Conservation (phyloP, 768 basidiomycete species). For the Lactifluus volemus region DNA sequence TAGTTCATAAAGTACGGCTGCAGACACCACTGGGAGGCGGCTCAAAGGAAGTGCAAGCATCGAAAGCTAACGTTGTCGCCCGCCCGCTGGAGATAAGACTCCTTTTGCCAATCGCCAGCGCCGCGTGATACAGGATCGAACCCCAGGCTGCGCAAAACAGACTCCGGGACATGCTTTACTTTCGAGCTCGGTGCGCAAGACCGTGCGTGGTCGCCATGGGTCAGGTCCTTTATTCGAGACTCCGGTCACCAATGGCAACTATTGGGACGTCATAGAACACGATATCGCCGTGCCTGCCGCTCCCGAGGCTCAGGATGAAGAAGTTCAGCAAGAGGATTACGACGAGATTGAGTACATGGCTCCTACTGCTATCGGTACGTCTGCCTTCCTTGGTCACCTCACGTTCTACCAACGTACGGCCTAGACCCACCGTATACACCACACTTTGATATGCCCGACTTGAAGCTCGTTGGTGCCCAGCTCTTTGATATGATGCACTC, state of each 20-base stretch:
- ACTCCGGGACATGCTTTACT: conserved; percentile 37
- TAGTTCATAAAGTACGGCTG: conserved; percentile 31
- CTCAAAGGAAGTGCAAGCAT: conserved; percentile 9
- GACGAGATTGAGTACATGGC: neutral
- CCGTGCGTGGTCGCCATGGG: conserved; percentile 46
- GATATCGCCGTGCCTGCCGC: conserved; percentile 29
- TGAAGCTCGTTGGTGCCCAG: neutral
- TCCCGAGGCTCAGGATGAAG: conserved; percentile 21
- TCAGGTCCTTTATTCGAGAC: conserved; percentile 51
- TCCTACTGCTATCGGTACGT: neutral
- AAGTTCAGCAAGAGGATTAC: conserved; percentile 26
- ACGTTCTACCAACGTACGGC: neutral
- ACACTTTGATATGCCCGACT: neutral
- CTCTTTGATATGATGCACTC: neutral
- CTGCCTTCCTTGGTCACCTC: neutral
- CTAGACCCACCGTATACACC: neutral
- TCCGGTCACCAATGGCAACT: conserved; percentile 52
- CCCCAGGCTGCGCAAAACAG: conserved; percentile 25
- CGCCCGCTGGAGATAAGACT: conserved; percentile 69
- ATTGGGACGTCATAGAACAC: conserved; percentile 70
- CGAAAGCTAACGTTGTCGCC: conserved; percentile 23
- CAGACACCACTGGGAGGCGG: conserved; percentile 31
- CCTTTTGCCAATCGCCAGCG: conserved; percentile 61
- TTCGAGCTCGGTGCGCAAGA: conserved; percentile 62
- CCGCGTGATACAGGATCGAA: conserved; percentile 22